These are phyloP conservation scores for Funneliformis caledonium DNA, from an alignment of 371 early-diverging fungal genomes.

Conservation along the genomic window DNA sequence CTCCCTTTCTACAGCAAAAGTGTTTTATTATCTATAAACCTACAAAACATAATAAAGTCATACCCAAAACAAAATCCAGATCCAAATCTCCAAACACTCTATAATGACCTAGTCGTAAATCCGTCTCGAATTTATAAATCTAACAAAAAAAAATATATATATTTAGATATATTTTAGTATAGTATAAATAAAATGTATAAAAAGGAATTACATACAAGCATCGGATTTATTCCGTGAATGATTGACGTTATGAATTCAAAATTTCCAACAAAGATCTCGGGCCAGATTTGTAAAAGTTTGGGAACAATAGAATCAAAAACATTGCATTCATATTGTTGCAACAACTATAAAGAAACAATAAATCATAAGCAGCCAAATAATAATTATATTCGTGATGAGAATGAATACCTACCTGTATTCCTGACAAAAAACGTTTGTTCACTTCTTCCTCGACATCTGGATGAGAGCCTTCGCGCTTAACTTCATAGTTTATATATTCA, in stretches of 20 bases:
- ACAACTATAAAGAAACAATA: background rate
- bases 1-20: no score
- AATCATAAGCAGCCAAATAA: background rate
- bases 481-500: background rate
- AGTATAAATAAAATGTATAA: background rate
- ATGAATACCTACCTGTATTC: background rate
- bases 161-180: background rate
- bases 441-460: background rate
- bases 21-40: no score
- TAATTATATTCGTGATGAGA: background rate
- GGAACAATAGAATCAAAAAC: constrained; percentile 10
- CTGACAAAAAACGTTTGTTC: background rate
- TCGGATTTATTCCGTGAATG: constrained; percentile 5
- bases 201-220: background rate
- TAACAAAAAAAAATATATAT: background rate
- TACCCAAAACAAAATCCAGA: background rate
- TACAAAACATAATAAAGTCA: background rate
- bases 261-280: background rate
- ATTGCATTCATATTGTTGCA: background rate
- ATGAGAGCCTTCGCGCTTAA: background rate
- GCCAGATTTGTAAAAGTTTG: background rate
- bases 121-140: constrained; percentile 24
- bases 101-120: constrained; percentile 1
- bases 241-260: background rate
- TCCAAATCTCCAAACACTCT: background rate